Evolutionary conservation across 1,284 basidiomycete genomes (phyloP).

Genomic region (Singerocomus inundabilis): DNA sequence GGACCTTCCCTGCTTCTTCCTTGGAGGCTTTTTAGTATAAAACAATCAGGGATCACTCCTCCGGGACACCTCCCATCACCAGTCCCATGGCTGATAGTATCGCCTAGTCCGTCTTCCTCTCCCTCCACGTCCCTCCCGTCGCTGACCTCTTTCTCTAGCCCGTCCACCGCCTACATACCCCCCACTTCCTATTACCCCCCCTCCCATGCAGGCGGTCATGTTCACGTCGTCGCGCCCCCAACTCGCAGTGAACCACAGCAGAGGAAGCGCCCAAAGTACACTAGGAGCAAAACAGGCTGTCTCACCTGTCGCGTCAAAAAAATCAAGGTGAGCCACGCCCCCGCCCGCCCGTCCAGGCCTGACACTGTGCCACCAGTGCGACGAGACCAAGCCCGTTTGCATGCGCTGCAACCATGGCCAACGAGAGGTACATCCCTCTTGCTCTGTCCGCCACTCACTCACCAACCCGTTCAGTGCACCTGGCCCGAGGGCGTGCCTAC

Average conservation of each 20-base stretch:
- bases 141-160: slow-evolving; percentile 21
- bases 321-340: slow-evolving; percentile 63
- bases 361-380: slow-evolving; percentile 52
- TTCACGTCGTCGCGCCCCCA: slow-evolving; percentile 47
- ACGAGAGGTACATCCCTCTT: slow-evolving; percentile 53
- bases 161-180: slow-evolving; percentile 44
- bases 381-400: slow-evolving; percentile 78
- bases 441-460: slow-evolving; percentile 14
- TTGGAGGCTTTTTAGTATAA: slow-evolving; percentile 35
- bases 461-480: slow-evolving; percentile 54
- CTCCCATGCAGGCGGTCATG: slow-evolving; percentile 38
- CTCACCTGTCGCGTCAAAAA: slow-evolving; percentile 83
- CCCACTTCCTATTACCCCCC: slow-evolving; percentile 46
- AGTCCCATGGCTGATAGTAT: slow-evolving; percentile 56
- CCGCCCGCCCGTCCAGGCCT: slow-evolving; percentile 6
- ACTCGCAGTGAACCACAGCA: slow-evolving; percentile 51
- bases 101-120: slow-evolving; percentile 50
- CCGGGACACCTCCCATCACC: slow-evolving; percentile 41
- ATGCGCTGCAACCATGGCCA: slow-evolving; percentile 77
- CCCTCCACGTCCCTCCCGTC: slow-evolving; percentile 6
- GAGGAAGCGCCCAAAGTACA: slow-evolving; percentile 82
- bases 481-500: slow-evolving; percentile 74
- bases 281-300: slow-evolving; percentile 82
- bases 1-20: slow-evolving; percentile 36
- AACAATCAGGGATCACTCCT: slow-evolving; percentile 43